Evolutionary conservation across 1,284 basidiomycete species (phyloP), one percentile per base, ranked within the genome.

Genomic region (Ganoderma boninense): DNA sequence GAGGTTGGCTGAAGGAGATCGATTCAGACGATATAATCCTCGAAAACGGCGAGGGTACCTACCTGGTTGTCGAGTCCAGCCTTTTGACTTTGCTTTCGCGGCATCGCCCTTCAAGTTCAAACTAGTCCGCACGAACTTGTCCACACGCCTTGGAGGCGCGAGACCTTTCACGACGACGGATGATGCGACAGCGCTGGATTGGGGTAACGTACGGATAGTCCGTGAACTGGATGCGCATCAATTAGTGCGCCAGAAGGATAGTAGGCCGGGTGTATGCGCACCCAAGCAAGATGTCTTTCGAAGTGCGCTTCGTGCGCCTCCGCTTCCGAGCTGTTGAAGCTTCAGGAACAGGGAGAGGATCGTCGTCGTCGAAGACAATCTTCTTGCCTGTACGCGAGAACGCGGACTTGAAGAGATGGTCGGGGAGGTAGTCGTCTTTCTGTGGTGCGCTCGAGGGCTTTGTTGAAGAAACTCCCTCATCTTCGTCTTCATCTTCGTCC

Each of bases 31-130:
- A n/a, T n/a, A n/a, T n/a, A n/a, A n/a, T n/a, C n/a, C n/a, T n/a
- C n/a, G n/a, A 43, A 42, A 13, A 0, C 1, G 7, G n/a, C 20
- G 23, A 10, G 40, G 16, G 16, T 20, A 57, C 79, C 20, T 66
- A 81, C 81, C 78, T 72, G 80, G 66, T 73, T 76, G 75, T 29
- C 82, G 80, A 60, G 79, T 77, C 80, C 81, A 82, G n/a, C 80
- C 80, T 61, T 77, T 77, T 5, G 68, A 54, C 60, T 73, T 77
- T 5, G 78, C 71, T 35, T 71, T 66, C 8, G 64, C 38, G 0
- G 60, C 46, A n/a, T 71, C 71, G 7, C 76, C 77, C 38, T 77
- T 79, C n/a, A 80, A n/a, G 64, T 80, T 77, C 38, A 82, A 72
- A 16, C 73, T 78, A 18, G 74, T 72, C 32, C 73, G 72, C 1